Evolutionary conservation across 1,139 yeast genomes (phyloP).

Genomic region (Hemisphaericaspora lyxosophila): DNA sequence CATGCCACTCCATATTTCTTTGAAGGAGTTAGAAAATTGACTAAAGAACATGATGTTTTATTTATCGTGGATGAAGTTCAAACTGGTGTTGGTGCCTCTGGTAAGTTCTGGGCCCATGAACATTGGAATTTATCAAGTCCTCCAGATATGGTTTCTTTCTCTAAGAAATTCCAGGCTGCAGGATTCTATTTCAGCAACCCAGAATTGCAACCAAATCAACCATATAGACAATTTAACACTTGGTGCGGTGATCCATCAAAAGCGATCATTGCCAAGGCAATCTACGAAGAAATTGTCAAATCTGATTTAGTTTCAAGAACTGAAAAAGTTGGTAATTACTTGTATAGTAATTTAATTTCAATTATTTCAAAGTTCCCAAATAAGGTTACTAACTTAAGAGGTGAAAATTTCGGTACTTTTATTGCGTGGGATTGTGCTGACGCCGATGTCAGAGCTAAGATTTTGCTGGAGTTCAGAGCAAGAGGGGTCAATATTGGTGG

Average conservation of each 20-base stretch:
- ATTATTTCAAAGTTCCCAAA: slow-evolving; percentile 46
- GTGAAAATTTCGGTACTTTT: slow-evolving; percentile 67
- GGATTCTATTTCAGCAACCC: slow-evolving; percentile 73
- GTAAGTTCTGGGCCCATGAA: slow-evolving; percentile 73
- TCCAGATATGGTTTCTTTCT: slow-evolving; percentile 73
- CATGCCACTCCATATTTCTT: slow-evolving; percentile 61
- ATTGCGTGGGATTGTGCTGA: slow-evolving; percentile 70
- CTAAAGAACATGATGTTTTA: slow-evolving; percentile 56
- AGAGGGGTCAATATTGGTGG: slow-evolving; percentile 73
- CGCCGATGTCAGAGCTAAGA: slow-evolving; percentile 47
- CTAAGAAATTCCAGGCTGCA: slow-evolving; percentile 77
- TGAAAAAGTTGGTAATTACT: slow-evolving; percentile 58
- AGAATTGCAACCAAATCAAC: slow-evolving; percentile 57
- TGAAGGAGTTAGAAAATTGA: slow-evolving; percentile 65
- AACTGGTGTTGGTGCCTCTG: slow-evolving; percentile 75
- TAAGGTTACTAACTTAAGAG: slow-evolving; percentile 56
- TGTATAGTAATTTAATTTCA: slow-evolving; percentile 46
- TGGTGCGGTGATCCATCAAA: slow-evolving; percentile 84
- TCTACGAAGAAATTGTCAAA: slow-evolving; percentile 56
- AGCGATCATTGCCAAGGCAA: slow-evolving; percentile 62
- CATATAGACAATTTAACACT: slow-evolving; percentile 78
- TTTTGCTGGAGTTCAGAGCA: slow-evolving; percentile 49
- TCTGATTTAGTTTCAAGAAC: slow-evolving; percentile 53
- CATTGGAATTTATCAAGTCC: slow-evolving; percentile 64
- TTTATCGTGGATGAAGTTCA: slow-evolving; percentile 74